Percentiles rank a stretch among this genome's conserved stretches.
Evolutionary conservation across 169 alveolate genomes (phyloP).

Genomic region (Eimeria acervulina): DNA sequence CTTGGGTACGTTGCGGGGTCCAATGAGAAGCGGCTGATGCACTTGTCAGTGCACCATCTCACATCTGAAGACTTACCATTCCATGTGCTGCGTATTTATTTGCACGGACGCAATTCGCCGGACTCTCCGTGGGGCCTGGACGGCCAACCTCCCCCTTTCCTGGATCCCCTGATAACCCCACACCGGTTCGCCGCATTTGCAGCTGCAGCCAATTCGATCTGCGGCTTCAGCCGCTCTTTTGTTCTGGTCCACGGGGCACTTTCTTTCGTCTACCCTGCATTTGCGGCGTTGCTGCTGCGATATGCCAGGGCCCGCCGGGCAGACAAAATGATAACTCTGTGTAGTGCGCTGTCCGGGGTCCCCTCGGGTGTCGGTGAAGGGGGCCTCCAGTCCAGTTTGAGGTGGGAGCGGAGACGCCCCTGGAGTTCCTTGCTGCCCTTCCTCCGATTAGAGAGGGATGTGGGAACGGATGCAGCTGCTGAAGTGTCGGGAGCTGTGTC

Average conservation of each 20-base stretch:
- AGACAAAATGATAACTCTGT: conserved; percentile 46
- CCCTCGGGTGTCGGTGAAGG: conserved; percentile 46
- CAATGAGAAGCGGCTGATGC: conserved; percentile 28
- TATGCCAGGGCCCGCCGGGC: conserved; percentile 73
- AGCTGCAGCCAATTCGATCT: conserved; percentile 73
- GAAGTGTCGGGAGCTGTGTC: not conserved
- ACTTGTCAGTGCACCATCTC: conserved; percentile 57
- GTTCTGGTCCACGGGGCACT: not conserved
- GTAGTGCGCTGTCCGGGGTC: conserved; percentile 48
- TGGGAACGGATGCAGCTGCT: not conserved
- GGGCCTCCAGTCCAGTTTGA: not conserved
- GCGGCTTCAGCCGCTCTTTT: conserved; percentile 62
- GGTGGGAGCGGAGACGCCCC: conserved; percentile 50
- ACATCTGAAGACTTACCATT: conserved; percentile 83
- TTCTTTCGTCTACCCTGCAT: conserved; percentile 64
- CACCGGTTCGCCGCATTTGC: conserved; percentile 83
- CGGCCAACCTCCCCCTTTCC: conserved; percentile 79
- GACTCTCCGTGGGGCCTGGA: conserved; percentile 84
- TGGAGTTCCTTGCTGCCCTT: not conserved
- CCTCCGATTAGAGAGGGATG: not conserved
- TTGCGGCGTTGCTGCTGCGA: conserved; percentile 71
- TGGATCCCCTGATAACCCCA: conserved; percentile 69
- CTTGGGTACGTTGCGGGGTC: conserved; percentile 39
- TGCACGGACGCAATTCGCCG: conserved; percentile 79
- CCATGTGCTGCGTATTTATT: conserved; percentile 81